Percentiles rank a stretch among this genome's conserved stretches.
These are phyloP conservation scores for Alternaria ethzedia DNA, from an alignment of 2,329 filamentous ascomycete genomes.

Conservation along the genomic window DNA sequence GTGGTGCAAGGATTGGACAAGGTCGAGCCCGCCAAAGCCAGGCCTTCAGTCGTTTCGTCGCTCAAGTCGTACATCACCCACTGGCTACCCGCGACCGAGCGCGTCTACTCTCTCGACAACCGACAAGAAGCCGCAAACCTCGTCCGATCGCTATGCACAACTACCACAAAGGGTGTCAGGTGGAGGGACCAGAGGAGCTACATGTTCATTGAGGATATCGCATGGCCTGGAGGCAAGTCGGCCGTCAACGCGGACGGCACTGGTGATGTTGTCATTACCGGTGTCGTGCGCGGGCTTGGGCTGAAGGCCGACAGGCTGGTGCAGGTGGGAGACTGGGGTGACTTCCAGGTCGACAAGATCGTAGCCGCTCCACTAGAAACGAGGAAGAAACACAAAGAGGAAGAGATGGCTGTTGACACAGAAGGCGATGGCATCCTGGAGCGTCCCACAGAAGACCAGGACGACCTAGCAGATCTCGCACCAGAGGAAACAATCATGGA, in stretches of 20 bases:
- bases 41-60: slow-evolving; percentile 76
- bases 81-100: slow-evolving; percentile 92
- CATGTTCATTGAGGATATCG: slow-evolving; percentile 86
- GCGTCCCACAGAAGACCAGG: slow-evolving; percentile 76
- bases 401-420: slow-evolving; percentile 72
- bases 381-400: slow-evolving; percentile 64
- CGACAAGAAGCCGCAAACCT: slow-evolving; percentile 90
- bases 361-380: slow-evolving; percentile 72
- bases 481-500: slow-evolving; percentile 85
- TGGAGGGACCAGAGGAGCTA: slow-evolving; percentile 97
- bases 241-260: slow-evolving; percentile 54
- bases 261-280: slow-evolving; percentile 75
- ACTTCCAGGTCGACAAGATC: slow-evolving; percentile 91
- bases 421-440: slow-evolving; percentile 67
- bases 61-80: slow-evolving; percentile 92
- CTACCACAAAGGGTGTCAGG: slow-evolving; percentile 88
- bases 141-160: slow-evolving; percentile 88
- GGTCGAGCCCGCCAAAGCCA: slow-evolving; percentile 79
- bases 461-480: slow-evolving; percentile 82
- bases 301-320: slow-evolving; percentile 89
- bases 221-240: slow-evolving; percentile 65
- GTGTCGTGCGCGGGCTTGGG: slow-evolving; percentile 82
- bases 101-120: slow-evolving; percentile 85
- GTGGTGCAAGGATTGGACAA: slow-evolving; percentile 80
- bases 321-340: slow-evolving; percentile 91